Percentiles rank a stretch among this genome's conserved stretches.
Conservation (phyloP, 768 basidiomycete species). For the Agaricus blazei region DNA sequence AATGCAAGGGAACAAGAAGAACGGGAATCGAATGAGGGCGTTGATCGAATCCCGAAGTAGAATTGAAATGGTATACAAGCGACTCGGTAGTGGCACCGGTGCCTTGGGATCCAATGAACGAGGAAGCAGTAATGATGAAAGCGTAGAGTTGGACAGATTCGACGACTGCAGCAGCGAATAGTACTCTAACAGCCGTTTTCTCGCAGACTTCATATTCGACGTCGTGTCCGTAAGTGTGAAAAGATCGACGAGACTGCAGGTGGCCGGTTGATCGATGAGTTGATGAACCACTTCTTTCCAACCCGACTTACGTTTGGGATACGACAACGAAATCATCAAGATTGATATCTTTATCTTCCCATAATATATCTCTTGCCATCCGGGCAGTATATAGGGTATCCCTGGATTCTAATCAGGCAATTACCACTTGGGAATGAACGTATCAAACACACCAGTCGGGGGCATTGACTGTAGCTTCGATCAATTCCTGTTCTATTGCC, state of each 20-base stretch:
- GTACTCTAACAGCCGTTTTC: constrained; percentile 75
- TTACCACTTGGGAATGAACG: not conserved
- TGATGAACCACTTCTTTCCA: constrained; percentile 6
- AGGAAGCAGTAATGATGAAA: constrained; percentile 83
- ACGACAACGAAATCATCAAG: constrained; percentile 79
- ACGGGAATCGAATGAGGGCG: constrained; percentile 71
- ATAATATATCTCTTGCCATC: constrained; percentile 92
- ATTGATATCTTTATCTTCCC: constrained; percentile 72
- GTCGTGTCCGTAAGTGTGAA: constrained; percentile 68
- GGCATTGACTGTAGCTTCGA: constrained; percentile 82
- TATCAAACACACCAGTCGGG: constrained; percentile 75
- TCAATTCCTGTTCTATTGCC: constrained; percentile 63
- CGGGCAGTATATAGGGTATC: constrained; percentile 85
- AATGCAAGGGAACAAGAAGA: constrained; percentile 84
- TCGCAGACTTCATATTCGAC: constrained; percentile 54
- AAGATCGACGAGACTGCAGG: constrained; percentile 74
- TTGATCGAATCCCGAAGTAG: constrained; percentile 76
- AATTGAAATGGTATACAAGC: constrained; percentile 72
- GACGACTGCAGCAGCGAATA: constrained; percentile 82
- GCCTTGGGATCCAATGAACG: constrained; percentile 74
- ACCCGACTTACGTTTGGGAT: constrained; percentile 78
- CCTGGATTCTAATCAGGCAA: constrained; percentile 38
- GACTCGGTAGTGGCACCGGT: constrained; percentile 73
- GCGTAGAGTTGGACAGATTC: constrained; percentile 77
- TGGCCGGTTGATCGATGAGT: constrained; percentile 12